A percentile compares a stretch with the other conserved stretches of the same genome.
phyloP scores from a whole-genome alignment of 495 filamentous ascomycete species.

The Amphirosellinia nigrospora region DNA sequence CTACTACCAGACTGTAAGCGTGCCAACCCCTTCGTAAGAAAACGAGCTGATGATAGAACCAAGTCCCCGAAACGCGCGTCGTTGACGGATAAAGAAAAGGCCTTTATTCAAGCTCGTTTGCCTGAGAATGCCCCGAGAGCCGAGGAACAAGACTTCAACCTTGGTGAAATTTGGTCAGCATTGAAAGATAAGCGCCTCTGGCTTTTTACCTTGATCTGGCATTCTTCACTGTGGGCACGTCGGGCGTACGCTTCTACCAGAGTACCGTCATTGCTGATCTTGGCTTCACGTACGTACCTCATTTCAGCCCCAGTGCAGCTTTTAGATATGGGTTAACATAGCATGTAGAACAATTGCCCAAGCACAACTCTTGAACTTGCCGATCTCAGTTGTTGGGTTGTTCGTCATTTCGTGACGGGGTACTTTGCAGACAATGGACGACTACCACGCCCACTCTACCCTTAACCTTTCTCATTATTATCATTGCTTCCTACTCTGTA shows the following conservation, averaged over 20 bases:
- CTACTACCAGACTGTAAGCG: slow-evolving; percentile 49
- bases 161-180: slow-evolving; percentile 40
- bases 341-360: slow-evolving; percentile 42
- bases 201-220: slow-evolving; percentile 49
- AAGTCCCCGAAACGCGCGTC: slow-evolving; percentile 49
- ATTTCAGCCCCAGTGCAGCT: not conserved
- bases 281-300: slow-evolving; percentile 44
- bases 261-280: slow-evolving; percentile 52
- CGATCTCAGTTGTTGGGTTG: slow-evolving; percentile 46
- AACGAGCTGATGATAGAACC: not conserved
- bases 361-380: slow-evolving; percentile 48
- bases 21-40: too few species aligned
- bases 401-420: slow-evolving; percentile 46
- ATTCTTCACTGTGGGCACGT: slow-evolving; percentile 50
- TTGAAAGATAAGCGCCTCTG: slow-evolving; percentile 45
- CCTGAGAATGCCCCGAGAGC: slow-evolving; percentile 48
- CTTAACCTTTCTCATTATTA: slow-evolving; percentile 49
- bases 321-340: slow-evolving; percentile 1
- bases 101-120: slow-evolving; percentile 51
- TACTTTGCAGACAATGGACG: slow-evolving; percentile 49
- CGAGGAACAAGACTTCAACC: slow-evolving; percentile 45
- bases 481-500: slow-evolving; percentile 50
- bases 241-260: slow-evolving; percentile 52
- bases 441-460: slow-evolving; percentile 50
- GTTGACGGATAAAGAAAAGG: slow-evolving; percentile 47